A percentile compares a stretch with the other conserved stretches of the same genome.
Conservation (phyloP, 305 asterid species). For the Nicotiana rustica region DNA sequence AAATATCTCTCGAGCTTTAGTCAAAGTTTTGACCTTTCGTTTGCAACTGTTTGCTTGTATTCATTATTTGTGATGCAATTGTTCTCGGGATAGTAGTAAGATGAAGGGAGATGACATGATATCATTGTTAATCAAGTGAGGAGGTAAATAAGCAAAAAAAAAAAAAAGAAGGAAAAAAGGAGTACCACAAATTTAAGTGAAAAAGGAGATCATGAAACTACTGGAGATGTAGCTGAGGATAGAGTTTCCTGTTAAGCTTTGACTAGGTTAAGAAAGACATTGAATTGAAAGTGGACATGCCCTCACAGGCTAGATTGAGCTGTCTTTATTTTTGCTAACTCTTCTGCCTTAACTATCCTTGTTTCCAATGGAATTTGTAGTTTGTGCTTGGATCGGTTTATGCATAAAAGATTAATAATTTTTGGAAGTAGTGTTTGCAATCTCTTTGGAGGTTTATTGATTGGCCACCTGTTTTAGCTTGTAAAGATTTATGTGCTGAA, state of each 20-base stretch:
- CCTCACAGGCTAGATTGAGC: neutral
- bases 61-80: neutral
- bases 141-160: neutral
- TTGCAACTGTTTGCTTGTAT: neutral
- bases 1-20: neutral
- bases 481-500: neutral
- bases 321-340: neutral
- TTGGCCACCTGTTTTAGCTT: neutral
- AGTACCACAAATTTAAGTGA: no score
- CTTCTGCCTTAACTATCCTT: neutral
- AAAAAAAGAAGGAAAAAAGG: neutral
- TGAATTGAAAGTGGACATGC: neutral
- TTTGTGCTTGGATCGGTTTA: neutral
- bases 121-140: neutral
- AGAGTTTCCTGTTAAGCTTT: neutral
- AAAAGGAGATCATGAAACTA: neutral
- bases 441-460: neutral
- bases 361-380: neutral
- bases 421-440: neutral
- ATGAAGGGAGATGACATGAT: conserved; percentile 16
- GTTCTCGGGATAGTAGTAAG: neutral
- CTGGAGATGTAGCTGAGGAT: neutral
- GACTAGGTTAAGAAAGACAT: conserved; percentile 8
- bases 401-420: neutral
- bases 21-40: conserved; percentile 1